Evolutionary conservation across 257 asterid genomes (phyloP), one percentile per base, ranked within the genome.

Genomic region (Leptodermis oblonga): DNA sequence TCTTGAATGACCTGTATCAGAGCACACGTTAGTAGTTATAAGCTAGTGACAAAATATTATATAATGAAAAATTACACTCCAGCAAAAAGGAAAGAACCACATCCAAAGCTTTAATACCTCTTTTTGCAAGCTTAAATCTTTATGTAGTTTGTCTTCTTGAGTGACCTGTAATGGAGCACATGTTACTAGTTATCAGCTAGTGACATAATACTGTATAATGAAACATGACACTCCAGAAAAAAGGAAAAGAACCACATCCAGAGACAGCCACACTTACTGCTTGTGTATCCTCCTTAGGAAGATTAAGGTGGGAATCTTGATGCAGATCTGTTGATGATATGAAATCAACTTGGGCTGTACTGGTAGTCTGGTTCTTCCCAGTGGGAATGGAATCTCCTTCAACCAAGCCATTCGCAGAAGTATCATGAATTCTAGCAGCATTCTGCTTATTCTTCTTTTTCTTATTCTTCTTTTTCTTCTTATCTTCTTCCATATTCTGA

Each of bases 391-490:
- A 52, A 70, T 73, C 76, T 30, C 80, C 76, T 25, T 79, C 84
- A 18, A 65, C 67, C 3, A 60, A 86, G 67, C 81, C 82, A 55
- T 55, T 61, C 5, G 70, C 33, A 55, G 69, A 84, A 82, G 68
- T 78, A 60, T 85, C 94, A 45, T 77, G 62, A 23, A 62, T 72
- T 62, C 73, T 86, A 65, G 18, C 31, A 36, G 49, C 31, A 37
- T 76, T 75, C 62, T 82, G 92, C 80, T 76, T 76, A 66, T 82
- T 86, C 78, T 86, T 90, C 82, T 86, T 90, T 81, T 86, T 90
- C 79, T 84, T 88, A 70, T 71, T 90, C 70, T 72, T 86, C 78
- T 76, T 88, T 81, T 83, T 88, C 82, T 73, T 88, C 85, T 83
- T 81, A 59, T 82, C 92, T 58, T 80, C 87, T 77, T 83, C 92